Base-by-base conservation (phyloP, 805 yeast genomes). In the Candida koratica region DNA sequence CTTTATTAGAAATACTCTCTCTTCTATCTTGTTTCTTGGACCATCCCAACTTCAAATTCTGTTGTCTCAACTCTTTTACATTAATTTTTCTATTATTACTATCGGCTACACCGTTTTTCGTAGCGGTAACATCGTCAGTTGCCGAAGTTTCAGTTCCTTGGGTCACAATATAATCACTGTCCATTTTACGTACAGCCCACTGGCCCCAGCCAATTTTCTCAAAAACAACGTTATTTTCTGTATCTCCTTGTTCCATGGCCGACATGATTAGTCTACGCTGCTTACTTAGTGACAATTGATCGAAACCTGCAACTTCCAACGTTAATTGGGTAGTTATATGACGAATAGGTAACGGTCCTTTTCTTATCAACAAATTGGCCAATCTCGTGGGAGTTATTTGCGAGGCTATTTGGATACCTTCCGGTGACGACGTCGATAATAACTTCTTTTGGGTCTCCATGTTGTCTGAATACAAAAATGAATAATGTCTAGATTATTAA, bases 131-230 rank as follows among this genome's bases (percentile, higher is more conserved):
- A 17, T 25, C 31, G 12, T 13, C 31, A 13, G n/a, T 4, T 9
- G 26, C 26, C 4, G 13, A 14, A 7, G 7, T 20, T 17, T 57
- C 64, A 3, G 58, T 52, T 38, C 74, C 77, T 47, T 72, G 76
- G 27, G 74, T 71, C 50, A 71, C 55, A 58, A 68, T 49, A 50
- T 50, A 55, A 58, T 73, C 65, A 19, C 60, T 70, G 54, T 58
- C 71, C 49, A 51, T 76, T 32, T 66, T 62, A 48, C 79, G 72
- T 3, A 89, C 94, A 16, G 84, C 84, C 97, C 97, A 89, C 57
- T 89, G 94, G 41, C 97, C 97, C 97, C 97, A 89, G 15, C 97
- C 96, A 20, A 89, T 87, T 61, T 89, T 89, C 52, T 87, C 95
- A 61, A 89, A 89, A 11, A 82, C 75, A 28, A 84, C 80, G 39